These are phyloP conservation scores for Babesia caballi DNA, from an alignment of 169 alveolate genomes.

Conservation along the genomic window DNA sequence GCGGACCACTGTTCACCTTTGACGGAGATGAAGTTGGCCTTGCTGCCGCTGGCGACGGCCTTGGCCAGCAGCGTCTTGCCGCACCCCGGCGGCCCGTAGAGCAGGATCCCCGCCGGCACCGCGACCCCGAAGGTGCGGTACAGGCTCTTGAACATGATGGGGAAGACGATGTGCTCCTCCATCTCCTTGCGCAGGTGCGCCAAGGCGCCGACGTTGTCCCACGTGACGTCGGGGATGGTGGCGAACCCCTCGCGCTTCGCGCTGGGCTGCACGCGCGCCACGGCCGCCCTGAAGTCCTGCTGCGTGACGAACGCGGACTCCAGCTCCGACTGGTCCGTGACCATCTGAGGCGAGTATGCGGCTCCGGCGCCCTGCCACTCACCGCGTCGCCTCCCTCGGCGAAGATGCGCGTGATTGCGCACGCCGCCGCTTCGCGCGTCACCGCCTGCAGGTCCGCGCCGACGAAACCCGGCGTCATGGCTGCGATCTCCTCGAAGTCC, in stretches of 20 bases:
- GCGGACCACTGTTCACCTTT: conserved; percentile 69
- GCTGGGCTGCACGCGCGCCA: conserved; percentile 86
- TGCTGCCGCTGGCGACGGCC: conserved; percentile 95
- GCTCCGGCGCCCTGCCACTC: not conserved
- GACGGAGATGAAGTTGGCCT: conserved; percentile 94
- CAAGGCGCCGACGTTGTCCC: conserved; percentile 96
- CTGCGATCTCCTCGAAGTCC: conserved; percentile 79
- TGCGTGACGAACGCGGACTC: conserved; percentile 60
- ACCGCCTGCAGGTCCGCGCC: conserved; percentile 95
- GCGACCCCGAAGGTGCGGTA: conserved; percentile 88
- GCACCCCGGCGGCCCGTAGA: conserved; percentile 99
- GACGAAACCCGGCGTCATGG: conserved; percentile 86
- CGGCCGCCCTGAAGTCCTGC: conserved; percentile 84
- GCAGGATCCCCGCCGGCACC: conserved; percentile 95
- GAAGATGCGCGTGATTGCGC: conserved; percentile 63
- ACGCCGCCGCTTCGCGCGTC: conserved; percentile 90
- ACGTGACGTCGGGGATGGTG: conserved; percentile 92
- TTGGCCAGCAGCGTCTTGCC: conserved; percentile 97
- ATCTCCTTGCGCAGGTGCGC: conserved; percentile 86
- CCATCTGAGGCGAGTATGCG: not conserved
- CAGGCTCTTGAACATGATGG: conserved; percentile 87
- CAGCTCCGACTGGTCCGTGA: not conserved
- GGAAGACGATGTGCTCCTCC: conserved; percentile 89
- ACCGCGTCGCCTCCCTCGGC: not conserved
- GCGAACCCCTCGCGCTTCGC: conserved; percentile 95